Evolutionary conservation across 2,329 filamentous ascomycete species (phyloP), one percentile per base, ranked within the genome.

Genomic region (Plectosphaerella sp.): DNA sequence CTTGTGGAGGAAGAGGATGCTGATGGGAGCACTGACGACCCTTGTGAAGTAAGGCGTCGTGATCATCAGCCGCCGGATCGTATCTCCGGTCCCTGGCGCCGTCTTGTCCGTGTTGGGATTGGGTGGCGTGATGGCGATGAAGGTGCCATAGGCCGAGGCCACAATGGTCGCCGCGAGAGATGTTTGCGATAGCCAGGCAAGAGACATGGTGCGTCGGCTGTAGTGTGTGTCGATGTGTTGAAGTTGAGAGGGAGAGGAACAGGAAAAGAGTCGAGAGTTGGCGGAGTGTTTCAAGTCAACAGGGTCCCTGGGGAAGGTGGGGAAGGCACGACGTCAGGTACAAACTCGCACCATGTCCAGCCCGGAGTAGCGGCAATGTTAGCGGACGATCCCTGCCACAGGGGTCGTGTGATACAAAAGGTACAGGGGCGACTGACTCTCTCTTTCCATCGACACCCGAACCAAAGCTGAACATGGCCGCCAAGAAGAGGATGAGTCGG

Each of bases 91-190:
- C 54, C 10, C 36, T 24, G 41, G 35, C 37, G 15, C 56, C 55
- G 54, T 62, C 60, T 39, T 56, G 54, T 3, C 56, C 50, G 9
- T 39, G 3, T 45, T 25, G 8, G 62, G 64, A 45, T 69, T 67
- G 4, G 68, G 68, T 6, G 66, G 66, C 3, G 61, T 59, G 16
- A 68, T 52, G 25, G 61, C 63, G 20, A 61, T 15, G 41, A 67
- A 70, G 12, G 62, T 67, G 3, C 64, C 68, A 14, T 57, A 47
- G 9, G 60, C 52, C 5, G 68, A 65, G 36, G 57, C 57, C 3
- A 67, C 15, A 12, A 69, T 59, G 1, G 63, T 54, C 7, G 55
- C 54, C n/a, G 52, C 48, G 2, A 53, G 52, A 0, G 48, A 53
- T 11, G 12, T 14, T 15, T 53, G 52, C 8, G 43, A 35, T 8